Evolutionary conservation across 169 alveolate species (phyloP), one percentile per base, ranked within the genome.

Genomic region (Plasmodium reichenowi): DNA sequence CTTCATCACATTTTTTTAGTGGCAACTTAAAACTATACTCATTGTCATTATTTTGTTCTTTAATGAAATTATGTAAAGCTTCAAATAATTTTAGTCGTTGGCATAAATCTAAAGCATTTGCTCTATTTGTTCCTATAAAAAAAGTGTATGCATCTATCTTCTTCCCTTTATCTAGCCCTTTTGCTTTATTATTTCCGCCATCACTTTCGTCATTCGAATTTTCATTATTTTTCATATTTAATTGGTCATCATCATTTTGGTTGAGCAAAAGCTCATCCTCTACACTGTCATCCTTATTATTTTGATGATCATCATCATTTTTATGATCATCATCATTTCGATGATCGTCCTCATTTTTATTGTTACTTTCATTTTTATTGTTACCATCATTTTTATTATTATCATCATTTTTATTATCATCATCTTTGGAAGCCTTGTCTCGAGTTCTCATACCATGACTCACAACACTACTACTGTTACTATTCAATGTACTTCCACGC

Each of bases 21-120:
- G 97, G 95, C 10, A 94, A 94, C 43, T 83, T 88, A 94, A 95
- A 94, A 24, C 96, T 94, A 56, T 89, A 76, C 24, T 86, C 93
- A n/a, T 74, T 71, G 10, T 92, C 92, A 15, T 94, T 94, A 87
- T 94, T 93, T 76, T 93, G 95, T 12, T 93, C 91, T 59, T 87
- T 73, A 22, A 93, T 48, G 62, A 86, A 88, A 15, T 85, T 86
- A 17, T 93, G 94, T 48, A 93, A 74, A 43, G 91, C 60, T 58
- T 86, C 38, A 60, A 89, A 91, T 59, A 93, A 83, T 12, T 89
- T 88, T 43, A 83, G 68, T 13, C 94, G 76, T 45, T 93, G 94
- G 8, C 91, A 85, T 20, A 93, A 67, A 59, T 93, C 95, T 64
- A 89, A 50, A 43, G 95, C 95, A 63, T 93, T 93, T 29, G 89